phyloP scores from a whole-genome alignment of 495 filamentous ascomycete species.

The Bacidia rubella region DNA sequence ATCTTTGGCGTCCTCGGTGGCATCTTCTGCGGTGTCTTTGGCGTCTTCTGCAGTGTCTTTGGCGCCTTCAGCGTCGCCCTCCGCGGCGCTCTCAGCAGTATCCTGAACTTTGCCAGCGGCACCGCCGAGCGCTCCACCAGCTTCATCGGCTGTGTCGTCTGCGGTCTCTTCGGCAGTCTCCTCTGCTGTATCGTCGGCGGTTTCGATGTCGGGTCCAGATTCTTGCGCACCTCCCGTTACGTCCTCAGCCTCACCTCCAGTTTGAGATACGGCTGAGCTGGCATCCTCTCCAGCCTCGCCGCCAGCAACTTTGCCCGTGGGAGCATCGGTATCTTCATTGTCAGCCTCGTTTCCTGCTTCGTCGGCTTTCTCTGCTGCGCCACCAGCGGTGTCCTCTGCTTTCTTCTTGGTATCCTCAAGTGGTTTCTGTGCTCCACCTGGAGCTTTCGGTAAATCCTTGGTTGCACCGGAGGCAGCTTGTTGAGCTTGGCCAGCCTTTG shows the following conservation, averaged over 20 bases:
- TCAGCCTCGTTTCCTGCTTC: conserved; percentile 24
- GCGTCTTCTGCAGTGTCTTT: conserved; percentile 17
- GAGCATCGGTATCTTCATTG: conserved; percentile 18
- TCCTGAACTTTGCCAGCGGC: conserved; percentile 21
- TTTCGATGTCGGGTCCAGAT: conserved; percentile 22
- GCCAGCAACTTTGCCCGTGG: conserved; percentile 18
- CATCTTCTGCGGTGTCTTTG: conserved; percentile 14
- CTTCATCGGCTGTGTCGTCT: conserved; percentile 22
- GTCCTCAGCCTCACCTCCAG: conserved; percentile 24
- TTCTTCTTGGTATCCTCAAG: conserved; percentile 21
- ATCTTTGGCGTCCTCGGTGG: conserved; percentile 19
- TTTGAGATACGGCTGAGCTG: conserved; percentile 18
- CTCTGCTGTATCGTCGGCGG: conserved; percentile 21
- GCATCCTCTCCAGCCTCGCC: conserved; percentile 23
- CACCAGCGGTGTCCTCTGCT: conserved; percentile 22
- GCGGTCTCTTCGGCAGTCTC: conserved; percentile 24
- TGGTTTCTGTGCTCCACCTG: conserved; percentile 17
- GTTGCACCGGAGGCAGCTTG: conserved; percentile 13
- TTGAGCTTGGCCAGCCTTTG: conserved; percentile 15
- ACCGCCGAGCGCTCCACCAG: conserved; percentile 21
- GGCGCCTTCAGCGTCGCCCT: conserved; percentile 16
- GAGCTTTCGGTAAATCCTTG: conserved; percentile 13
- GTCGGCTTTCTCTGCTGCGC: conserved; percentile 20
- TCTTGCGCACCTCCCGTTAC: conserved; percentile 17
- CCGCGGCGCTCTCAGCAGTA: conserved; percentile 13